These are phyloP conservation scores for Aphanomyces euteiches DNA, from an alignment of 352 stramenopile genomes.

Conservation along the genomic window DNA sequence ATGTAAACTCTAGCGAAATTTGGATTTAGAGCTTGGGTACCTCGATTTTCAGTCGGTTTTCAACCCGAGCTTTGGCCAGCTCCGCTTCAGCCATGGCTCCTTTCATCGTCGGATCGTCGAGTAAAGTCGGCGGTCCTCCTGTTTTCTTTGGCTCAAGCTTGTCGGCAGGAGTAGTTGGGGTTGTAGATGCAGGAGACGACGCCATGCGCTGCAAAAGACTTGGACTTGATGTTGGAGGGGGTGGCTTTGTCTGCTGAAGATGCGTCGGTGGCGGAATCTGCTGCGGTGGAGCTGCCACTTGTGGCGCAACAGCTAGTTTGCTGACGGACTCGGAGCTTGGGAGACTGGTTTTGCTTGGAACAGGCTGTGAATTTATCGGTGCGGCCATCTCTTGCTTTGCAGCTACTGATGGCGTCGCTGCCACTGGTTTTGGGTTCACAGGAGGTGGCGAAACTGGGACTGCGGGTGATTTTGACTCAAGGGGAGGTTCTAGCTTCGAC, in stretches of 20 bases:
- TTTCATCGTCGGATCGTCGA: constrained; percentile 41
- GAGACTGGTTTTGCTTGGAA: not conserved
- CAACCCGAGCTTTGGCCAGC: constrained; percentile 61
- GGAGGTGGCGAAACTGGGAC: too few species aligned
- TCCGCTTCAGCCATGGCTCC: constrained; percentile 63
- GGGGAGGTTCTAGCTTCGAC: too few species aligned
- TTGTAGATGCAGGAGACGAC: not conserved
- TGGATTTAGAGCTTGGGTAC: not conserved
- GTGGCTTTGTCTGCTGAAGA: not conserved
- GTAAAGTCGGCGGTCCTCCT: not conserved
- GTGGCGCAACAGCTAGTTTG: not conserved
- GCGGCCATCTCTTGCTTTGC: not conserved
- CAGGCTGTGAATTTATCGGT: not conserved
- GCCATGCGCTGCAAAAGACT: not conserved
- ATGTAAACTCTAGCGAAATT: not conserved
- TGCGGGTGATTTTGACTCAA: too few species aligned
- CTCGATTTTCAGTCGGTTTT: constrained; percentile 56
- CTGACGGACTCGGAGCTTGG: too few species aligned
- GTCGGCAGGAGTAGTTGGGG: not conserved
- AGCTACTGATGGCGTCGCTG: too few species aligned
- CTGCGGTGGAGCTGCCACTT: not conserved
- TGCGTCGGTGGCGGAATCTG: not conserved
- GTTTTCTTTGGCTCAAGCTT: not conserved
- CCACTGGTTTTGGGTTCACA: too few species aligned
- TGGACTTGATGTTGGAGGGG: not conserved